Evolutionary conservation across 1,284 basidiomycete species (phyloP).

Genomic region (Microbotryum lychnidis-dioicae): DNA sequence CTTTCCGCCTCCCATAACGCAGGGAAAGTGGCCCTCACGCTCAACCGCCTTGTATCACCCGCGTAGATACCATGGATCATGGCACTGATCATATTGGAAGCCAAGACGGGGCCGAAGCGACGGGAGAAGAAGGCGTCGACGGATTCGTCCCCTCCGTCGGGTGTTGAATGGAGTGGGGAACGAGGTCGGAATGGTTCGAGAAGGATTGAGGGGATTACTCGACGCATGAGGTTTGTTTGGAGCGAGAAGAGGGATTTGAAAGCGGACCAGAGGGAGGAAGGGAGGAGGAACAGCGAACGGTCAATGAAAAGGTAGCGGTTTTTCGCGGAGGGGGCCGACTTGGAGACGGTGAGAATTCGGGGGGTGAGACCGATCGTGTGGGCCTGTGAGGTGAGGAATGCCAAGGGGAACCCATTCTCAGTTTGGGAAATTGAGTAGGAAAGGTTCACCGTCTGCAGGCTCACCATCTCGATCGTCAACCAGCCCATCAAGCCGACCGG

Average conservation of each 20-base stretch:
- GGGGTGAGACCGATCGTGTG: slow-evolving; percentile 58
- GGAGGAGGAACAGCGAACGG: slow-evolving; percentile 48
- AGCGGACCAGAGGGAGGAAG: slow-evolving; percentile 45
- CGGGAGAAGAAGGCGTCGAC: slow-evolving; percentile 69
- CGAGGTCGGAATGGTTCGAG: slow-evolving; percentile 53
- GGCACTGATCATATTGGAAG: slow-evolving; percentile 67
- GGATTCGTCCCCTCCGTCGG: slow-evolving; percentile 58
- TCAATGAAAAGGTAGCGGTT: slow-evolving; percentile 65
- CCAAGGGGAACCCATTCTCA: slow-evolving; percentile 23
- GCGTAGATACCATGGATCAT: slow-evolving; percentile 91
- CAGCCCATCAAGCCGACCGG: slow-evolving; percentile 56
- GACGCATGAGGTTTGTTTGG: slow-evolving; percentile 45
- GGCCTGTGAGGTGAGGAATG: slow-evolving; percentile 50
- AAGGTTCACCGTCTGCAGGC: slow-evolving; percentile 36
- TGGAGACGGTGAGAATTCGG: slow-evolving; percentile 56
- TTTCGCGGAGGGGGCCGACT: slow-evolving; percentile 58
- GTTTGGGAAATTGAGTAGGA: neutral
- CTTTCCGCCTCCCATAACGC: slow-evolving; percentile 56
- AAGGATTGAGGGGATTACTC: slow-evolving; percentile 52
- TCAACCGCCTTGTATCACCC: slow-evolving; percentile 66
- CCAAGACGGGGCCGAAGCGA: slow-evolving; percentile 64
- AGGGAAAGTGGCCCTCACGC: slow-evolving; percentile 68
- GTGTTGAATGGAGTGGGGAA: slow-evolving; percentile 37
- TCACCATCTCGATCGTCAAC: slow-evolving; percentile 60
- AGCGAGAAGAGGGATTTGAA: slow-evolving; percentile 31